Percentiles rank a stretch among this genome's conserved stretches.
Conservation (phyloP, 75 land plant species). For the Picea glauca region DNA sequence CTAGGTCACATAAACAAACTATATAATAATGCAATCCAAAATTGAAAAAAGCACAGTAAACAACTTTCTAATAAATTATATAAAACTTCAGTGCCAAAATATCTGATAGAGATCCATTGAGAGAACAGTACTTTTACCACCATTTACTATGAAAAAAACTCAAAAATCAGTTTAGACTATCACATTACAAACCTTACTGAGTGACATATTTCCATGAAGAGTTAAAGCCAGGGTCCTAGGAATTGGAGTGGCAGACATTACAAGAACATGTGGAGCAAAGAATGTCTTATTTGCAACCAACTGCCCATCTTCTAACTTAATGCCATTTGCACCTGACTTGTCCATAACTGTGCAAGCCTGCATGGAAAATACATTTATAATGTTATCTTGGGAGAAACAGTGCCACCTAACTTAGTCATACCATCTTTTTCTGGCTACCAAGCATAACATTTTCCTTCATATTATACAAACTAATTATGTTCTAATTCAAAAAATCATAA, state of each 20-base stretch:
- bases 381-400: too few species aligned
- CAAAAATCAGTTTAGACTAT: background rate
- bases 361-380: background rate
- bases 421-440: too few species aligned
- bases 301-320: slow-evolving; percentile 14
- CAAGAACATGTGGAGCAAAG: slow-evolving; percentile 91
- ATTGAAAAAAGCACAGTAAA: background rate
- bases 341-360: slow-evolving; percentile 36
- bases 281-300: slow-evolving; percentile 8
- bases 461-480: too few species aligned
- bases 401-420: too few species aligned
- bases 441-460: too few species aligned
- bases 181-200: slow-evolving; percentile 62
- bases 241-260: slow-evolving; percentile 96
- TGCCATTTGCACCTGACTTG: slow-evolving; percentile 4
- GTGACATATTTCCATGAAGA: slow-evolving; percentile 89
- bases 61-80: background rate
- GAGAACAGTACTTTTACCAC: background rate
- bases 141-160: slow-evolving; percentile 5
- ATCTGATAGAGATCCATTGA: background rate
- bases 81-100: background rate
- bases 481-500: too few species aligned
- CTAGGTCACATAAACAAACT: background rate
- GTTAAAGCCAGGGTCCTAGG: slow-evolving; percentile 92
- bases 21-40: background rate